A percentile compares a stretch with the other conserved stretches of the same genome.
phyloP scores from a whole-genome alignment of 2,329 filamentous ascomycete species.

The Nothophaeocryptopus gaeumannii region DNA sequence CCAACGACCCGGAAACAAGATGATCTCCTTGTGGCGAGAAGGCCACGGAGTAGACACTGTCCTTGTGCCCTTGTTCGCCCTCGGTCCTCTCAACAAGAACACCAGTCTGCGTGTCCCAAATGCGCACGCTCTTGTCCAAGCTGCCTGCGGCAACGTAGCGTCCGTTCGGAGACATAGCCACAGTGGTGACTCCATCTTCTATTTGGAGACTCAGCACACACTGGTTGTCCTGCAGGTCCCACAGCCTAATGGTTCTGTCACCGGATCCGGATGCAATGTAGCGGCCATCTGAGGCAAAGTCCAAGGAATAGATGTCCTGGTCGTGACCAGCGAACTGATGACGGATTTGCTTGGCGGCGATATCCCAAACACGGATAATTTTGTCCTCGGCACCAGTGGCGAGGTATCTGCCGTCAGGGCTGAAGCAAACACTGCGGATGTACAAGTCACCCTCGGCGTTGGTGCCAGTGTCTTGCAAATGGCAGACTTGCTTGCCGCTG shows the following conservation, averaged over 20 bases:
- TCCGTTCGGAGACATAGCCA: constrained; percentile 93
- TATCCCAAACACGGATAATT: constrained; percentile 97
- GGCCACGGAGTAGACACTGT: constrained; percentile 93
- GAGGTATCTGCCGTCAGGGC: constrained; percentile 87
- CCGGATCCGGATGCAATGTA: constrained; percentile 95
- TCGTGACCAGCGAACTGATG: constrained; percentile 96
- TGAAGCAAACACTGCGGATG: constrained; percentile 97
- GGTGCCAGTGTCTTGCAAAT: constrained; percentile 82
- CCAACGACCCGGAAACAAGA: constrained; percentile 88
- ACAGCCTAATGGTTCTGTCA: constrained; percentile 89
- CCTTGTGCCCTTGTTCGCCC: constrained; percentile 90
- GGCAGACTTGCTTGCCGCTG: constrained; percentile 81
- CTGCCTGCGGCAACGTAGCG: constrained; percentile 93
- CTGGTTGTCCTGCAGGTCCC: constrained; percentile 84
- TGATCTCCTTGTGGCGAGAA: constrained; percentile 93
- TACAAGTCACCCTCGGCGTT: constrained; percentile 90
- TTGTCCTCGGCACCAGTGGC: constrained; percentile 98
- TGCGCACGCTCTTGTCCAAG: constrained; percentile 93
- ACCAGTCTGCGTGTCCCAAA: constrained; percentile 88
- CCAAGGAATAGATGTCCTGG: constrained; percentile 95
- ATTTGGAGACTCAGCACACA: constrained; percentile 85
- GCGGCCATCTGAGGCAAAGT: constrained; percentile 89
- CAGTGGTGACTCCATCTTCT: constrained; percentile 94
- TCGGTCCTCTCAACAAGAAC: constrained; percentile 88
- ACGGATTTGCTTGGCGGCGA: constrained; percentile 75